A percentile compares a stretch with the other conserved stretches of the same genome.
Evolutionary conservation across 352 stramenopile species (phyloP).

Genomic region (Phytophthora megakarya): DNA sequence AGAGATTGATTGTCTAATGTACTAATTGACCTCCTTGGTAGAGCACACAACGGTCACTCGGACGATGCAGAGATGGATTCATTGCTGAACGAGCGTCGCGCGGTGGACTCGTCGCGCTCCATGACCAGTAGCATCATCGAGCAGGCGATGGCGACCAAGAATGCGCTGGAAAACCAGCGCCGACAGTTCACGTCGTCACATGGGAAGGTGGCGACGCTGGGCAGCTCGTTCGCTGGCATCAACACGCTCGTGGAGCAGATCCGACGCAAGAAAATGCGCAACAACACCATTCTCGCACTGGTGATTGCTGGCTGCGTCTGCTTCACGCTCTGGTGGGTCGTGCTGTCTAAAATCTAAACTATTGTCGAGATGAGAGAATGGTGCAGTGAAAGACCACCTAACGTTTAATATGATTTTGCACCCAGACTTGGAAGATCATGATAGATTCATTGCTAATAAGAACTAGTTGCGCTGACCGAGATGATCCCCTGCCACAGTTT

Average conservation of each 20-base stretch:
- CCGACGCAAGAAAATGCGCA: conserved; percentile 94
- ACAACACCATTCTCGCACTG: conserved; percentile 96
- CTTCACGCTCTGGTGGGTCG: conserved; percentile 96
- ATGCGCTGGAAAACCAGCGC: conserved; percentile 91
- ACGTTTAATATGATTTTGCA: background rate
- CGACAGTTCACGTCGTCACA: conserved; percentile 84
- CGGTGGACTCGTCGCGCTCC: conserved; percentile 79
- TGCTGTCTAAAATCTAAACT: conserved; percentile 72
- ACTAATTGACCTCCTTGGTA: conserved; percentile 15
- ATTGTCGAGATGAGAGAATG: conserved; percentile 1
- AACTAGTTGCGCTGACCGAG: conserved; percentile 49
- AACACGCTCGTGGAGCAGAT: conserved; percentile 97
- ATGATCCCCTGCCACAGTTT: conserved; percentile 63
- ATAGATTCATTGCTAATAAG: conserved; percentile 1
- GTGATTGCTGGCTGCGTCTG: conserved; percentile 96
- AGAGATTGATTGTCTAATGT: background rate
- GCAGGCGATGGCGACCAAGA: conserved; percentile 87
- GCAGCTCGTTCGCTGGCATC: conserved; percentile 93
- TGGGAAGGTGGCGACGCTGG: conserved; percentile 84
- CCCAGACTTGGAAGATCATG: too few species aligned
- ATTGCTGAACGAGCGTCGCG: conserved; percentile 78
- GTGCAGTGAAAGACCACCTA: background rate
- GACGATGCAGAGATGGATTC: conserved; percentile 80
- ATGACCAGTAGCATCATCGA: conserved; percentile 88
- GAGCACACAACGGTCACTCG: conserved; percentile 47